Evolutionary conservation across 2,329 filamentous ascomycete species (phyloP).

Genomic region (Ophiocordyceps camponoti-floridani): DNA sequence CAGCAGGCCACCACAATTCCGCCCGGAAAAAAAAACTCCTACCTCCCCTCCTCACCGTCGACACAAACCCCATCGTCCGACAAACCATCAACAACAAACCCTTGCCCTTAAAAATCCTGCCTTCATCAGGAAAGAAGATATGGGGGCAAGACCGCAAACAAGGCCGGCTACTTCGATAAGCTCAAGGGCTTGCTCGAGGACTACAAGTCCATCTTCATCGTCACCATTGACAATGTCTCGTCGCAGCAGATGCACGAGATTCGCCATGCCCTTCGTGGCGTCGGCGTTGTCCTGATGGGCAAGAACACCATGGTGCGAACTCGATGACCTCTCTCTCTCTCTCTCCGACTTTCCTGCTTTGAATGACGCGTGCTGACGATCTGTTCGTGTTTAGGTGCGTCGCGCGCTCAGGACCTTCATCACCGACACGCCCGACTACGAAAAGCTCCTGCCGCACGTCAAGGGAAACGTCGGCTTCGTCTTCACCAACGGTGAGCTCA

Average conservation of each 20-base stretch:
- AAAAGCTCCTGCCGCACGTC: slow-evolving; percentile 90
- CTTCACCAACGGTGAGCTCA: slow-evolving; percentile 96
- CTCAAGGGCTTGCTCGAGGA: slow-evolving; percentile 92
- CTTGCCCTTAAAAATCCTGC: slow-evolving; percentile 96
- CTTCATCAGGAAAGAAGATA: slow-evolving; percentile 89
- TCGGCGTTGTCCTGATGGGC: slow-evolving; percentile 96
- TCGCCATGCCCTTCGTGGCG: slow-evolving; percentile 70
- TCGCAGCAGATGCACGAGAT: slow-evolving; percentile 99
- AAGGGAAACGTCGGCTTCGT: slow-evolving; percentile 98
- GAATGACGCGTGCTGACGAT: too few species aligned
- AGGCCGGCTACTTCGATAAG: slow-evolving; percentile 98
- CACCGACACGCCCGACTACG: slow-evolving; percentile 82
- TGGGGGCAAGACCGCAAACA: slow-evolving; percentile 93
- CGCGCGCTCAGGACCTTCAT: slow-evolving; percentile 95
- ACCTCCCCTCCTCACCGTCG: neutral
- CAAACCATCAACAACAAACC: slow-evolving; percentile 6
- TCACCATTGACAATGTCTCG: slow-evolving; percentile 96
- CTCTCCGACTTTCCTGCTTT: too few species aligned
- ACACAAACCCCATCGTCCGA: slow-evolving; percentile 6
- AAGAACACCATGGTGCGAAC: slow-evolving; percentile 93
- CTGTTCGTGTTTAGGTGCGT: slow-evolving; percentile 46
- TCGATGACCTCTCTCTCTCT: neutral
- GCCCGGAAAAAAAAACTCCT: too few species aligned
- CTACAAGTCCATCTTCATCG: slow-evolving; percentile 96
- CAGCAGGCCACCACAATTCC: slow-evolving; percentile 10